These are phyloP conservation scores for Nemania serpens DNA, from an alignment of 2,329 filamentous ascomycete species.

Conservation along the genomic window DNA sequence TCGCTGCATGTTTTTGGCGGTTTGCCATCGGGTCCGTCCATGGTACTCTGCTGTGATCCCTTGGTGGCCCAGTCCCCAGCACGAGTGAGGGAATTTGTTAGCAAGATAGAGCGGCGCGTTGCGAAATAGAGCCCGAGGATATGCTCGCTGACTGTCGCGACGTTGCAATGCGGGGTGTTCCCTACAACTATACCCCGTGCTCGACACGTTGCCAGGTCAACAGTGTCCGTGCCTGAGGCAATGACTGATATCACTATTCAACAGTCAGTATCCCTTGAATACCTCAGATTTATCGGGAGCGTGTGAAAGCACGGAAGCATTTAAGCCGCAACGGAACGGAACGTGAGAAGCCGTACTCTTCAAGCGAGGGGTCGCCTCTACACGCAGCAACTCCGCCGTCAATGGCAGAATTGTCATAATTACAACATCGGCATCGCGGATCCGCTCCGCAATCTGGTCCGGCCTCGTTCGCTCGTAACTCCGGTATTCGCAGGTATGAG, in stretches of 20 bases:
- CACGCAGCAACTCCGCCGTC: conserved; percentile 33
- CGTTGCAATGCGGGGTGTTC: conserved; percentile 46
- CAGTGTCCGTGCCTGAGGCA: conserved; percentile 45
- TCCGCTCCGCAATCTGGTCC: conserved; percentile 38
- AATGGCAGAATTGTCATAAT: conserved; percentile 43
- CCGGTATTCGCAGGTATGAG: conserved; percentile 40
- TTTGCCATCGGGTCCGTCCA: conserved; percentile 36
- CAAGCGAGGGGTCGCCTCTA: conserved; percentile 38
- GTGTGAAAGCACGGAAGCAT: conserved; percentile 18
- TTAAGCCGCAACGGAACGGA: conserved; percentile 19
- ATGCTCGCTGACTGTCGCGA: conserved; percentile 50
- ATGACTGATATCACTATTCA: conserved; percentile 40
- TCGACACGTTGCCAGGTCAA: conserved; percentile 44
- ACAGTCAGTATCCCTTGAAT: neutral
- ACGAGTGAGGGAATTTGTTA: conserved; percentile 37
- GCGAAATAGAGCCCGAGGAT: conserved; percentile 52
- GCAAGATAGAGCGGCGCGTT: conserved; percentile 43
- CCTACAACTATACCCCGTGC: conserved; percentile 42
- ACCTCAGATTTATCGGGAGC: neutral
- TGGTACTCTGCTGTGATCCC: conserved; percentile 32
- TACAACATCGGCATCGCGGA: conserved; percentile 45
- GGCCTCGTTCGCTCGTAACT: conserved; percentile 36
- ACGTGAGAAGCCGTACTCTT: conserved; percentile 24
- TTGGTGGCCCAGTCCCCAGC: conserved; percentile 38
- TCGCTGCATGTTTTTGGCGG: conserved; percentile 34